These are phyloP conservation scores for Nematocida sp. DNA, from an alignment of 371 early-diverging fungal species.

Conservation along the genomic window DNA sequence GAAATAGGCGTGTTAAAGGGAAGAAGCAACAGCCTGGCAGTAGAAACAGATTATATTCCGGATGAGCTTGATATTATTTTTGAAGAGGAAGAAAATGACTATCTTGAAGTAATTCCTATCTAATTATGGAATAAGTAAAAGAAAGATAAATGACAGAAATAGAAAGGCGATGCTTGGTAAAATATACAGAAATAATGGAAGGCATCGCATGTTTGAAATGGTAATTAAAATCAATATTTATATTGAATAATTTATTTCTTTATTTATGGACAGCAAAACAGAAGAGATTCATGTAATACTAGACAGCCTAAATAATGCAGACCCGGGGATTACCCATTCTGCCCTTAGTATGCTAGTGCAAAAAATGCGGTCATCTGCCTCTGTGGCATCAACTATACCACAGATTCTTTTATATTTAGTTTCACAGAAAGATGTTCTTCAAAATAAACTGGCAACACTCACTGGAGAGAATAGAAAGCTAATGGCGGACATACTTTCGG, in stretches of 20 bases:
- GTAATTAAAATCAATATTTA: constrained; percentile 24
- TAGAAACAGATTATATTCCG: constrained; percentile 55
- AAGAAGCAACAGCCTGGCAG: constrained; percentile 46
- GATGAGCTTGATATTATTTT: constrained; percentile 55
- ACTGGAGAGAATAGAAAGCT: constrained; percentile 49
- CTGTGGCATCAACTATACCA: constrained; percentile 43
- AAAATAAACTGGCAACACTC: constrained; percentile 41
- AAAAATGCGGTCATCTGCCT: constrained; percentile 38
- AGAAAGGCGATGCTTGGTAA: background rate
- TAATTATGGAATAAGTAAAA: constrained; percentile 7
- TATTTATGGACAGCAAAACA: constrained; percentile 57
- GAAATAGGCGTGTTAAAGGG: constrained; percentile 59
- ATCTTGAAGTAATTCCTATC: constrained; percentile 25
- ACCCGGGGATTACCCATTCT: constrained; percentile 51
- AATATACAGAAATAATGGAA: background rate
- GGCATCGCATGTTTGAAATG: background rate
- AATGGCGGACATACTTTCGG: constrained; percentile 66
- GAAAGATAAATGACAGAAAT: background rate
- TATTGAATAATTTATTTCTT: constrained; percentile 48
- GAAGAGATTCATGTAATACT: constrained; percentile 56
- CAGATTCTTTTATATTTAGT: constrained; percentile 47
- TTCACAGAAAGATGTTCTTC: constrained; percentile 43
- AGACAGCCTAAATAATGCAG: constrained; percentile 38
- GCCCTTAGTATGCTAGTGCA: constrained; percentile 57
- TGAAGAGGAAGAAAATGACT: constrained; percentile 18